These are phyloP conservation scores for Stylonectria norvegica DNA, from an alignment of 2,329 filamentous ascomycete genomes.

Conservation along the genomic window DNA sequence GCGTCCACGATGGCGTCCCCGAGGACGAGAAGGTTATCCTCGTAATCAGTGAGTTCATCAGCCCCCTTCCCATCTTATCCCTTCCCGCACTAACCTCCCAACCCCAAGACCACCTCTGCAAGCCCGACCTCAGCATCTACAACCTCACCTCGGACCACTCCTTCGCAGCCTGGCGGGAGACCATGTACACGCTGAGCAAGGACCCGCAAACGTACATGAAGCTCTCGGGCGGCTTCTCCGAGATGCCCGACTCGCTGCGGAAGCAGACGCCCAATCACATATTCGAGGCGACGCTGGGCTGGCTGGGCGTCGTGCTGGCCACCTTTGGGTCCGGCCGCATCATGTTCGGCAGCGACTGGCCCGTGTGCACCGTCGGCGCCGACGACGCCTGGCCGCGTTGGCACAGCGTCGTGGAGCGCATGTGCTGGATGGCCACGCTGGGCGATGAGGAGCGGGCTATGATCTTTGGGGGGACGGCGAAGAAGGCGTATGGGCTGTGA, in stretches of 20 bases:
- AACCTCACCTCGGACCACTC: conserved; percentile 52
- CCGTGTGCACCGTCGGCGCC: conserved; percentile 70
- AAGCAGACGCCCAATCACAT: conserved; percentile 51
- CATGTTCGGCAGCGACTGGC: conserved; percentile 95
- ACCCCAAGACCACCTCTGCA: conserved; percentile 76
- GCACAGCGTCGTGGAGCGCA: conserved; percentile 64
- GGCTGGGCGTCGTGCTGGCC: conserved; percentile 68
- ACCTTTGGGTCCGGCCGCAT: conserved; percentile 69
- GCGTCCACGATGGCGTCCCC: conserved; percentile 58
- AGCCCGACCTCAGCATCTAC: conserved; percentile 70
- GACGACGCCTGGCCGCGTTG: conserved; percentile 71
- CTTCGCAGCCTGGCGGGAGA: conserved; percentile 66
- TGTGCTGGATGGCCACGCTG: conserved; percentile 62
- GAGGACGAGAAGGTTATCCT: conserved; percentile 61
- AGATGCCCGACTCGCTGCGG: conserved; percentile 61
- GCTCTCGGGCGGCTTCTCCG: conserved; percentile 80
- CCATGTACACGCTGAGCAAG: conserved; percentile 64
- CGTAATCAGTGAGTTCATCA: conserved; percentile 61
- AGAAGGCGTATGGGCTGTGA: conserved; percentile 63
- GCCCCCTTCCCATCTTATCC: neutral
- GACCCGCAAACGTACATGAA: conserved; percentile 77
- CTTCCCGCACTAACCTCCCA: neutral
- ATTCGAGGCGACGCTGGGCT: conserved; percentile 62
- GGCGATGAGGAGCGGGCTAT: conserved; percentile 57
- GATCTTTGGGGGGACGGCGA: conserved; percentile 71